Evolutionary conservation across 768 basidiomycete genomes (phyloP), one percentile per base, ranked within the genome.

Genomic region (Leccinum aurantiacum): DNA sequence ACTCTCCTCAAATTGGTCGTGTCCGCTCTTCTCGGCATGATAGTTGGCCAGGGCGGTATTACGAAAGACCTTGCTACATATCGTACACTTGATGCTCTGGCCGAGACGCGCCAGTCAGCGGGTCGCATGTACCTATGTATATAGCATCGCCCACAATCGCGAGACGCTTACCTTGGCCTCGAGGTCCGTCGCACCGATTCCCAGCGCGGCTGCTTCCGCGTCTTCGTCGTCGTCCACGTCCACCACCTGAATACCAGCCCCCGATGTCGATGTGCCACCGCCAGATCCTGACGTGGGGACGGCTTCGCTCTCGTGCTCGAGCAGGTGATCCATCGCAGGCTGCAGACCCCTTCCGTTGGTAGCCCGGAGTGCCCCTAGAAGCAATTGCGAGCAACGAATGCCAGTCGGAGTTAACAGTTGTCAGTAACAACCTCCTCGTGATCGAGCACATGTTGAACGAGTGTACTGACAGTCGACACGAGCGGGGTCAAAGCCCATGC

Each of bases 1-100:
- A 2, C 91, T 94, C 69, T 98, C 96, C 71, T 97, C 95, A 63
- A 98, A 98, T 65, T 95, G 88, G 73, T 93, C 88, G 71, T 99
- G 96, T 0, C 96, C 96, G 65, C 87, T 91, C 79, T 94, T 94
- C 74, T 95, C 93, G 0, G 94, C 95, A 67, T 97, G 95, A 74
- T 86, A 96, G 65, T 92, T 91, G 14, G 93, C 95, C 15, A 96
- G 78, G 3, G 91, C 91, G 0, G 91, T 89, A 65, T 92, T 94
- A 68, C 79, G 78, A 80, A 97, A 97, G 24, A 85, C 79, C 77
- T 97, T 97, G 61, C 88, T 85, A 72, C 95, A 96, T 67, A 89
- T 73, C 6, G 85, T 81, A 70, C 92, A 94, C 75, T 87, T 90
- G 77, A 94, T 91, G 69, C 89, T 92, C 89, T 91, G 24, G 7